Percentiles rank a stretch among this genome's conserved stretches.
Evolutionary conservation across 495 filamentous ascomycete species (phyloP).

Genomic region (Penicillium simplicissimum): DNA sequence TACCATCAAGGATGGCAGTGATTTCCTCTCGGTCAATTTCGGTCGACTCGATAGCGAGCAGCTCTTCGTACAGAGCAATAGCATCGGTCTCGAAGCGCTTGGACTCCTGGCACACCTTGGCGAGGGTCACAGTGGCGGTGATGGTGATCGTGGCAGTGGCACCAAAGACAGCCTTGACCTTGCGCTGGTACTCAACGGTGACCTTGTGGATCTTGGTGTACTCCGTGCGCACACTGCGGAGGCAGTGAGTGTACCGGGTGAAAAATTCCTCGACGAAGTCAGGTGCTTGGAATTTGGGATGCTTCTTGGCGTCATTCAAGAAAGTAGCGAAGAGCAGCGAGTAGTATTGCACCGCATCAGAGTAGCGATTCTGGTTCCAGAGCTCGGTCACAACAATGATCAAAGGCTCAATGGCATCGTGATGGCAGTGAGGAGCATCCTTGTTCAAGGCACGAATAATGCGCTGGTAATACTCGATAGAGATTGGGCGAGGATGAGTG

Average conservation of each 20-base stretch:
- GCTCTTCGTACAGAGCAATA: conserved; percentile 33
- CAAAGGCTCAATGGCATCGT: conserved; percentile 38
- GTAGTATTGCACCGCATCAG: conserved; percentile 36
- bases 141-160: conserved; percentile 39
- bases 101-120: conserved; percentile 38
- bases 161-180: conserved; percentile 35
- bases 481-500: conserved; percentile 35
- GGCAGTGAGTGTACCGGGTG: conserved; percentile 34
- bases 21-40: conserved; percentile 38
- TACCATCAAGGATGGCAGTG: conserved; percentile 34
- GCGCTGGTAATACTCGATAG: conserved; percentile 41
- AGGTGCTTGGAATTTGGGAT: conserved; percentile 32
- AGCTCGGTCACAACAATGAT: conserved; percentile 42
- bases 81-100: conserved; percentile 38
- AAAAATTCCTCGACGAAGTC: conserved; percentile 35
- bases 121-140: conserved; percentile 36
- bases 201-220: conserved; percentile 35
- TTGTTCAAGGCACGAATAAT: conserved; percentile 40
- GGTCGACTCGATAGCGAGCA: conserved; percentile 30
- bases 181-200: conserved; percentile 35
- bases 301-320: conserved; percentile 32
- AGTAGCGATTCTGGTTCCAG: conserved; percentile 36
- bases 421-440: conserved; percentile 31
- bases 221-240: conserved; percentile 34
- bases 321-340: conserved; percentile 36